Percentiles rank a stretch among this genome's conserved stretches.
Conservation (phyloP, 768 basidiomycete genomes). For the Holtermanniella nyarrowii region DNA sequence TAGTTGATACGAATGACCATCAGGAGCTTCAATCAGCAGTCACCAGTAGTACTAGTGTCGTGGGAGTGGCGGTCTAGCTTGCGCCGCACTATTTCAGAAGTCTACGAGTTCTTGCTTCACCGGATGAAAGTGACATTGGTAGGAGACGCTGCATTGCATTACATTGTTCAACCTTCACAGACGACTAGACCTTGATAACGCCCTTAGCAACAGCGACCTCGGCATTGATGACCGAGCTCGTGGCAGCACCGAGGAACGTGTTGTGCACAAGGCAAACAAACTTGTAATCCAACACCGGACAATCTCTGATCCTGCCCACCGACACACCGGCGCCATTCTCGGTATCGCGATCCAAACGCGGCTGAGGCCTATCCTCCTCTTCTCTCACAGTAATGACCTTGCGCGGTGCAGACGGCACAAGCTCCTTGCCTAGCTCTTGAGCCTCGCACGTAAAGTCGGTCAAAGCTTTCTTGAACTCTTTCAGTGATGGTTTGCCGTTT, state of each 20-base stretch:
- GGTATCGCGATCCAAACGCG: slow-evolving; percentile 76
- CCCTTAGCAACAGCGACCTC: slow-evolving; percentile 83
- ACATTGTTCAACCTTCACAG: neutral
- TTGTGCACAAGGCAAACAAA: slow-evolving; percentile 89
- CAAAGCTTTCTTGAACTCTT: slow-evolving; percentile 77
- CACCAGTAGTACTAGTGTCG: too few species aligned
- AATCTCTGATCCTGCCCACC: slow-evolving; percentile 83
- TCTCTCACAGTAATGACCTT: slow-evolving; percentile 86
- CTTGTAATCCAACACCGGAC: slow-evolving; percentile 87
- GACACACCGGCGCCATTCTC: slow-evolving; percentile 84
- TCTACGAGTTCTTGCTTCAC: too few species aligned
- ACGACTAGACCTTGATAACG: slow-evolving; percentile 13
- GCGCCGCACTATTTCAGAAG: too few species aligned
- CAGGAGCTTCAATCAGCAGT: too few species aligned
- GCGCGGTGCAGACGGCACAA: slow-evolving; percentile 64
- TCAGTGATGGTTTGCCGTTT: slow-evolving; percentile 62
- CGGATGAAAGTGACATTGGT: too few species aligned
- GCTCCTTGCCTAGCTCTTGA: slow-evolving; percentile 53
- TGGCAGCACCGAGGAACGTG: slow-evolving; percentile 90
- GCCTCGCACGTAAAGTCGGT: slow-evolving; percentile 63
- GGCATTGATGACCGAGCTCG: slow-evolving; percentile 92
- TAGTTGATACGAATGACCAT: too few species aligned
- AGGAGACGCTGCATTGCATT: neutral
- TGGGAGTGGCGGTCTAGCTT: too few species aligned
- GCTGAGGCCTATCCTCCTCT: slow-evolving; percentile 84